These are phyloP conservation scores for Zasmidium citrigriseum DNA, from an alignment of 2,329 filamentous ascomycete species.

Conservation along the genomic window DNA sequence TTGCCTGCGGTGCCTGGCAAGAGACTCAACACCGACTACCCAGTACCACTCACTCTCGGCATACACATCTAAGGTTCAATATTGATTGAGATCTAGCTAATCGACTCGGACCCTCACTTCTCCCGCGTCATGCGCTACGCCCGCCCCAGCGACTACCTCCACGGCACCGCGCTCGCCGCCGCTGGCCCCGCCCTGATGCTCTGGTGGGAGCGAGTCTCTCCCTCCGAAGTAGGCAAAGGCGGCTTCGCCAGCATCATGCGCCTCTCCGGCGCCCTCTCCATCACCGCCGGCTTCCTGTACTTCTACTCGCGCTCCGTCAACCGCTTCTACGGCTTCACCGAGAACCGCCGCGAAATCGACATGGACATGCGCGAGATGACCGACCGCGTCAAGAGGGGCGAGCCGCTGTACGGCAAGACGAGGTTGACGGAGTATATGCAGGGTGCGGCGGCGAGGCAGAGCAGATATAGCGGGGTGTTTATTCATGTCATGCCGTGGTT, in stretches of 20 bases:
- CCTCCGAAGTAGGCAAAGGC: slow-evolving; percentile 79
- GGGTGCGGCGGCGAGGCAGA: slow-evolving; percentile 88
- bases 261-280: slow-evolving; percentile 69
- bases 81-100: slow-evolving; percentile 66
- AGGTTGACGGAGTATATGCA: slow-evolving; percentile 84
- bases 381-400: slow-evolving; percentile 86
- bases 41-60: slow-evolving; percentile 56
- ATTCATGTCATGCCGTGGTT: slow-evolving; percentile 89
- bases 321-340: slow-evolving; percentile 91
- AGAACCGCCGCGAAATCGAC: slow-evolving; percentile 88
- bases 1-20: slow-evolving; percentile 63
- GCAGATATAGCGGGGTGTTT: slow-evolving; percentile 84
- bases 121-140: slow-evolving; percentile 87
- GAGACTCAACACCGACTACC: slow-evolving; percentile 78
- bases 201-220: slow-evolving; percentile 79
- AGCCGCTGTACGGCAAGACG: slow-evolving; percentile 84
- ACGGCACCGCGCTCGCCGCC: slow-evolving; percentile 68
- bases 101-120: slow-evolving; percentile 97
- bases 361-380: slow-evolving; percentile 99
- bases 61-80: neutral
- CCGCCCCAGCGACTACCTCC: slow-evolving; percentile 77
- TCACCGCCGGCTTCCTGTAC: slow-evolving; percentile 77
- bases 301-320: slow-evolving; percentile 81
- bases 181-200: slow-evolving; percentile 73
- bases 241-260: slow-evolving; percentile 84